Evolutionary conservation across 192 early-diverging fungal genomes (phyloP).

Genomic region (Diversispora eburnea): DNA sequence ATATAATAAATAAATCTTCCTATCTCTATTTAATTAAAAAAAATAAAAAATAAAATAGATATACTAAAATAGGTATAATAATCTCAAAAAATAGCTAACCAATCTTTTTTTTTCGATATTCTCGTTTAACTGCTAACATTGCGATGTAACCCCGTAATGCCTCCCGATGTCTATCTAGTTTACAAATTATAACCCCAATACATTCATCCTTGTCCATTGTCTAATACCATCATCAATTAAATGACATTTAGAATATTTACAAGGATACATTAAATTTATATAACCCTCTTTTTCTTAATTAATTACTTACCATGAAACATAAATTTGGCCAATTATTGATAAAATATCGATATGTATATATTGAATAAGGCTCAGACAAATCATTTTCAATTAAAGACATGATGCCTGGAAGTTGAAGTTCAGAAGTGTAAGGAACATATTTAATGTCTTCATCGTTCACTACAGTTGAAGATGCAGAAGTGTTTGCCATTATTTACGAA

Average conservation of each 20-base stretch:
- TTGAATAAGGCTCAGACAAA: constrained; percentile 94
- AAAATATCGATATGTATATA: constrained; percentile 97
- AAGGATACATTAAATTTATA: neutral
- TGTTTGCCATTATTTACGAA: no score
- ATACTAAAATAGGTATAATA: neutral
- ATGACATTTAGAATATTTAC: neutral
- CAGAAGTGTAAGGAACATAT: constrained; percentile 66
- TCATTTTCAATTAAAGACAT: constrained; percentile 86
- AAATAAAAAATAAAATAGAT: neutral
- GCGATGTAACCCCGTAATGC: constrained; percentile 89
- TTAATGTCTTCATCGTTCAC: constrained; percentile 22
- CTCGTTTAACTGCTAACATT: constrained; percentile 90
- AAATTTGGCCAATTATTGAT: constrained; percentile 88
- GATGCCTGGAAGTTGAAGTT: constrained; percentile 74
- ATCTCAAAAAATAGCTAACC: constrained; percentile 37
- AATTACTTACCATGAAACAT: constrained; percentile 65
- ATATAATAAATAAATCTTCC: neutral
- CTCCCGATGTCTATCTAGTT: constrained; percentile 71
- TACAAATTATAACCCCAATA: constrained; percentile 87
- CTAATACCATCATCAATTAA: neutral
- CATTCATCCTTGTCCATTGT: constrained; percentile 40
- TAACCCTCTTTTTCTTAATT: neutral
- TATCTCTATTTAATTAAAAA: neutral
- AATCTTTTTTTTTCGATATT: constrained; percentile 76
- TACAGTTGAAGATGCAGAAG: no score